phyloP scores from a whole-genome alignment of 768 basidiomycete species.

The Lactarius pseudohatsudake region DNA sequence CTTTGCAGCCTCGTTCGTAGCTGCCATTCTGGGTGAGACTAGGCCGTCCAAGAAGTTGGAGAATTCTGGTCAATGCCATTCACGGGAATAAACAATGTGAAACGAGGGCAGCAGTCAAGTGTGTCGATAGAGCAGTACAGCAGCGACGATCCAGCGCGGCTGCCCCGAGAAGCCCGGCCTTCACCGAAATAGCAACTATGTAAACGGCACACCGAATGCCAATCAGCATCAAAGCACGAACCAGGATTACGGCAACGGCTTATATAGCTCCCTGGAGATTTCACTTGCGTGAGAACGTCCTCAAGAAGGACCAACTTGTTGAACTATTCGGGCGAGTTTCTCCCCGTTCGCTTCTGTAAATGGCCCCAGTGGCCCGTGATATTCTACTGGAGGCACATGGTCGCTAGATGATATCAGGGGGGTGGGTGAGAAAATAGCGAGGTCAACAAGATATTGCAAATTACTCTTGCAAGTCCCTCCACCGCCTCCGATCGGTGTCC shows the following conservation, averaged over 20 bases:
- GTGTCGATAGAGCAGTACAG: background rate
- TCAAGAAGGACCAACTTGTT: no score
- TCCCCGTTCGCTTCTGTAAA: background rate
- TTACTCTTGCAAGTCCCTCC: no score
- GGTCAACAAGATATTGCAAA: background rate
- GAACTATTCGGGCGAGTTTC: no score
- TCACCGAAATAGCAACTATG: background rate
- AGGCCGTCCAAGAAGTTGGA: background rate
- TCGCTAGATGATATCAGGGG: background rate
- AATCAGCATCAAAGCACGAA: background rate
- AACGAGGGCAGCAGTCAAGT: background rate
- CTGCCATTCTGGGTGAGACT: background rate
- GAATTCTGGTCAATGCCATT: background rate
- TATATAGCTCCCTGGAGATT: background rate
- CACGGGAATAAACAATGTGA: background rate
- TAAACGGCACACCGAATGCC: background rate
- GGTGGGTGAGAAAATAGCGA: background rate
- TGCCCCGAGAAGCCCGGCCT: background rate
- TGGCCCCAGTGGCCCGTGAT: background rate
- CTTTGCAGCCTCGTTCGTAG: background rate
- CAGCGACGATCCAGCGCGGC: background rate
- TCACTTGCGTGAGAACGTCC: no score
- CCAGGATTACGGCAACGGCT: background rate
- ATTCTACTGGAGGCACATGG: background rate
- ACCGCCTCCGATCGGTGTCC: background rate